Evolutionary conservation across 2,329 filamentous ascomycete species (phyloP).

Genomic region (Diaporthe sp.): DNA sequence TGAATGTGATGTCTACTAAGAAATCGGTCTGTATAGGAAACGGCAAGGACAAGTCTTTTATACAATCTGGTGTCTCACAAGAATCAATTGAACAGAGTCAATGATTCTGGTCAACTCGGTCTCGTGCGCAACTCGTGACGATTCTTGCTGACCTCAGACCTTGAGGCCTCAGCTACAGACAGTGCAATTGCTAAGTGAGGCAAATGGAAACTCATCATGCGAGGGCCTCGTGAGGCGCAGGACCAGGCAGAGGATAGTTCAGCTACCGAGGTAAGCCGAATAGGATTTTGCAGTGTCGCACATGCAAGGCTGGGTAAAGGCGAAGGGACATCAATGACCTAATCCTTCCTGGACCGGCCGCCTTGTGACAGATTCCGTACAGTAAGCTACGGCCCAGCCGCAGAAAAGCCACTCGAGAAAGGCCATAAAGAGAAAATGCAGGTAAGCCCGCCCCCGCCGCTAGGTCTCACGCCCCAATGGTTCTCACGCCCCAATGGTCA

Average conservation of each 20-base stretch:
- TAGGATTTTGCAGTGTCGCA: neutral
- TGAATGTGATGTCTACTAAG: neutral
- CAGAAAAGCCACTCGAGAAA: neutral
- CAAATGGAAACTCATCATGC: neutral
- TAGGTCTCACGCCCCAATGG: neutral
- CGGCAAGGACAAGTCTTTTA: neutral
- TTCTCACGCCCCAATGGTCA: neutral
- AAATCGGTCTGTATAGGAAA: neutral
- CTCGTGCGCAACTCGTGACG: neutral
- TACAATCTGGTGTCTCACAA: neutral
- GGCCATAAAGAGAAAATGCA: neutral
- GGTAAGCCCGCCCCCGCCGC: neutral
- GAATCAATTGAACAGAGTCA: neutral
- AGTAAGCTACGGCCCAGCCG: neutral
- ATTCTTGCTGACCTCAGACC: neutral
- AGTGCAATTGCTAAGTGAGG: neutral
- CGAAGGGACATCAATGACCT: neutral
- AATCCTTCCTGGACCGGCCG: neutral
- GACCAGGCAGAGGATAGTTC: neutral
- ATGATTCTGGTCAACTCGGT: neutral
- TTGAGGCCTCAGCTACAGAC: neutral
- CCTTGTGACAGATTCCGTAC: neutral
- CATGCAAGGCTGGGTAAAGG: neutral
- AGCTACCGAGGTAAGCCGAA: neutral
- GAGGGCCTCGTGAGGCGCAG: neutral